These are phyloP conservation scores for Sporothrix curviconia DNA, from an alignment of 2,329 filamentous ascomycete species.

Conservation along the genomic window DNA sequence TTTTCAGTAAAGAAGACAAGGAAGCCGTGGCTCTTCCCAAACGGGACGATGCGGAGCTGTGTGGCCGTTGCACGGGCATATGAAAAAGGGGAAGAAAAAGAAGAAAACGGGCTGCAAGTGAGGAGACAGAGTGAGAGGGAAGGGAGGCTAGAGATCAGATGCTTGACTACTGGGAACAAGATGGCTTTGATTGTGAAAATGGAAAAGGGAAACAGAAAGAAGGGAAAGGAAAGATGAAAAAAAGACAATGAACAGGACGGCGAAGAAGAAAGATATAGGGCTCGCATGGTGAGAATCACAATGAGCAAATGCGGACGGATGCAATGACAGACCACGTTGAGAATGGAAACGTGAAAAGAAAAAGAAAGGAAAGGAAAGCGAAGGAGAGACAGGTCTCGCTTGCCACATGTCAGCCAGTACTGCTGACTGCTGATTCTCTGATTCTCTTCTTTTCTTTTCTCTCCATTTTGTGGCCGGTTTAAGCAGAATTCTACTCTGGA, in stretches of 20 bases:
- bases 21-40: not conserved
- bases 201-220: not conserved
- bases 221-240: not conserved
- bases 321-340: too few species aligned
- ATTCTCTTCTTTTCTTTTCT: not conserved
- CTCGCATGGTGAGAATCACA: not conserved
- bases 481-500: too few species aligned
- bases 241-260: too few species aligned
- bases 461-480: slow-evolving; percentile 7
- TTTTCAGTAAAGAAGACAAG: not conserved
- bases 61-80: not conserved
- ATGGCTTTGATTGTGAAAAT: not conserved
- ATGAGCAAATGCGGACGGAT: not conserved
- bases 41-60: not conserved
- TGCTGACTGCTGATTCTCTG: too few species aligned
- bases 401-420: not conserved
- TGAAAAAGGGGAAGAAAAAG: too few species aligned
- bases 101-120: not conserved
- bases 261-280: not conserved
- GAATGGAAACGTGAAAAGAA: not conserved
- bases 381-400: not conserved
- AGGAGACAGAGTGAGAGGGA: not conserved
- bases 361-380: not conserved
- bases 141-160: too few species aligned
- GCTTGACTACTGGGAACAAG: too few species aligned